phyloP scores from a whole-genome alignment of 2,329 filamentous ascomycete genomes.

The Calonectria pauciramosa region DNA sequence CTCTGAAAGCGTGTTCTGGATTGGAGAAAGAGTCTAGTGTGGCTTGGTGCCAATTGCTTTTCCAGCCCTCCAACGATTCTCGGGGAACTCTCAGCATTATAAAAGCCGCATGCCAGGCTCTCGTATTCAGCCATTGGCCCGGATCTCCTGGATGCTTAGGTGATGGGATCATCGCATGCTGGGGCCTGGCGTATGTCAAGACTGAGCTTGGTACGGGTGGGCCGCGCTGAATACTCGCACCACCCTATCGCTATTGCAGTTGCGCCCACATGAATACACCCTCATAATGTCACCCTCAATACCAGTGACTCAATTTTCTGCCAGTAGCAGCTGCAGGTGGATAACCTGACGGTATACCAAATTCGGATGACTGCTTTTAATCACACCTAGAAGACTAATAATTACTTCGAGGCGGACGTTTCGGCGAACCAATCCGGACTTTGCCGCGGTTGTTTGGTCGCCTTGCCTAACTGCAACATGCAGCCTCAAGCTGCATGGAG shows the following conservation, averaged over 20 bases:
- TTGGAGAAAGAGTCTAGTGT: too few relatives aligned
- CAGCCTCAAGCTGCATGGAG: neutral
- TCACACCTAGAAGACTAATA: neutral
- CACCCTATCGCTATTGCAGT: neutral
- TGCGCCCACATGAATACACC: neutral
- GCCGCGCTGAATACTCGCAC: neutral
- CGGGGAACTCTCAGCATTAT: neutral
- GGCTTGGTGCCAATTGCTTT: neutral
- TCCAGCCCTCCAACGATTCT: accelerated
- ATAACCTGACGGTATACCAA: neutral
- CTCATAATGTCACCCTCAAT: neutral
- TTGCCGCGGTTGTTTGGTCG: neutral
- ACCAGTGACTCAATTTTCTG: neutral
- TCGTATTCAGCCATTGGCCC: neutral
- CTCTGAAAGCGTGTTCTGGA: neutral
- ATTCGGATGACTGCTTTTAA: neutral
- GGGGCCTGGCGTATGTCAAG: neutral
- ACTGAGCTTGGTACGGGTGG: neutral
- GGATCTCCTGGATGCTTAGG: neutral
- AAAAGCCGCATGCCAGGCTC: neutral
- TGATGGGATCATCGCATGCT: neutral
- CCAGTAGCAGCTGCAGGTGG: neutral
- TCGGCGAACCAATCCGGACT: neutral
- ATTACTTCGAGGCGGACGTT: neutral
- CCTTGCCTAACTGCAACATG: neutral